Evolutionary conservation across 805 yeast genomes (phyloP).

Genomic region (Cyberlindnera mycetangii): DNA sequence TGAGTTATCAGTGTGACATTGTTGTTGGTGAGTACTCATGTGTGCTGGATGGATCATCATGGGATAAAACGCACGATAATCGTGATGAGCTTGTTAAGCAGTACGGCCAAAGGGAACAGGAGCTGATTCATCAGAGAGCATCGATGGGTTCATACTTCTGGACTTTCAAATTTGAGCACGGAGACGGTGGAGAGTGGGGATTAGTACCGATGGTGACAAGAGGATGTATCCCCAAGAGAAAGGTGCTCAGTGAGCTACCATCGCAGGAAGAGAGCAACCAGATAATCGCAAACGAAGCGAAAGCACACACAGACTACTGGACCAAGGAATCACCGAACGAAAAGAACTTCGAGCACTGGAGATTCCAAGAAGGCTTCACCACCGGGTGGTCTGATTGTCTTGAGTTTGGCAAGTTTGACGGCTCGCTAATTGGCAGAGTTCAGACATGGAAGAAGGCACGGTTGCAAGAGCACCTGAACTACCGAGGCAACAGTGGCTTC

Average conservation of each 20-base stretch:
- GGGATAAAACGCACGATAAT: slow-evolving; percentile 50
- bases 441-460: slow-evolving; percentile 68
- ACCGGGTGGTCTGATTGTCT: slow-evolving; percentile 72
- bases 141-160: slow-evolving; percentile 80
- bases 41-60: slow-evolving; percentile 72
- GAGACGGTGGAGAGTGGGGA: slow-evolving; percentile 98
- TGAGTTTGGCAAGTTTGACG: slow-evolving; percentile 66
- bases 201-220: slow-evolving; percentile 69
- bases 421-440: slow-evolving; percentile 70
- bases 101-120: slow-evolving; percentile 58
- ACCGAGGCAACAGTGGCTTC: slow-evolving; percentile 53
- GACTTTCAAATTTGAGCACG: slow-evolving; percentile 84
- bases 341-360: slow-evolving; percentile 74
- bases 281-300: slow-evolving; percentile 34
- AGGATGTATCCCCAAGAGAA: slow-evolving; percentile 49
- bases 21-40: slow-evolving; percentile 90
- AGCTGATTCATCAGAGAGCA: slow-evolving; percentile 50
- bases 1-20: slow-evolving; percentile 56
- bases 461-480: slow-evolving; percentile 52
- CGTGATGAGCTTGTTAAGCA: slow-evolving; percentile 55
- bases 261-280: slow-evolving; percentile 40
- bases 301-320: slow-evolving; percentile 69
- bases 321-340: slow-evolving; percentile 49
- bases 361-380: slow-evolving; percentile 75
- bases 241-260: slow-evolving; percentile 32